A percentile compares a stretch with the other conserved stretches of the same genome.
Conservation (phyloP, 1,284 basidiomycete genomes). For the Trichosporon ovoides region DNA sequence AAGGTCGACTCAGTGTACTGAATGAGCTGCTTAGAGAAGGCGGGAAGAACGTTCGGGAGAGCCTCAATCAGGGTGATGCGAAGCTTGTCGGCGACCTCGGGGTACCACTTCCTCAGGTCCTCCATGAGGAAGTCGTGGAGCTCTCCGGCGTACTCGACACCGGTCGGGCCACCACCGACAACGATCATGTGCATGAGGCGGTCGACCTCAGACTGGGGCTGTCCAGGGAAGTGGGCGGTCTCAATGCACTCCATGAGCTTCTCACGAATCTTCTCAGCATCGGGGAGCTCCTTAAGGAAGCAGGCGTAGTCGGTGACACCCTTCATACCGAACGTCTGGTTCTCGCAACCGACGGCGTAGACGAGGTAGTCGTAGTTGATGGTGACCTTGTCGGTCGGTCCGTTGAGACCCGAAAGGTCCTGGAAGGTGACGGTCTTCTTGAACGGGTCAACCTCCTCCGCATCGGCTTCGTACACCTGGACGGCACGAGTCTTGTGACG, state of each 20-base stretch:
- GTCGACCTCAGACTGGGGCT: slow-evolving; percentile 75
- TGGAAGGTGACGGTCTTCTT: slow-evolving; percentile 89
- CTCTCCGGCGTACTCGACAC: slow-evolving; percentile 83
- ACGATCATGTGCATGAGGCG: slow-evolving; percentile 92
- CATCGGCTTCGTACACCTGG: slow-evolving; percentile 87
- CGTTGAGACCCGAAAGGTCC: slow-evolving; percentile 74
- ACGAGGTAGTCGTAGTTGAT: slow-evolving; percentile 95
- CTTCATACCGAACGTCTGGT: slow-evolving; percentile 93
- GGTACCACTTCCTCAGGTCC: slow-evolving; percentile 89
- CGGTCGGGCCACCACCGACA: slow-evolving; percentile 94
- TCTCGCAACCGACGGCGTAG: slow-evolving; percentile 88
- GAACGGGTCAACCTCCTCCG: slow-evolving; percentile 76
- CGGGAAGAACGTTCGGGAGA: slow-evolving; percentile 87
- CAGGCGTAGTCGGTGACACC: slow-evolving; percentile 88
- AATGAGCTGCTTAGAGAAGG: slow-evolving; percentile 93
- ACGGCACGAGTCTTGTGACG: slow-evolving; percentile 85
- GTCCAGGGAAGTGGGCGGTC: slow-evolving; percentile 88
- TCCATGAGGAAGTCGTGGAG: slow-evolving; percentile 90
- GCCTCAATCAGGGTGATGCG: slow-evolving; percentile 93
- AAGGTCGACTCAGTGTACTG: slow-evolving; percentile 94
- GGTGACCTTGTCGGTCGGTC: slow-evolving; percentile 63
- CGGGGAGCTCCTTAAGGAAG: slow-evolving; percentile 94
- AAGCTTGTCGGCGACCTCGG: slow-evolving; percentile 81
- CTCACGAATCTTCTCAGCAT: slow-evolving; percentile 72
- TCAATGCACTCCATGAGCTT: slow-evolving; percentile 62